Base-by-base conservation (phyloP, 345 rosid genomes). In the Iberis pinnata region DNA sequence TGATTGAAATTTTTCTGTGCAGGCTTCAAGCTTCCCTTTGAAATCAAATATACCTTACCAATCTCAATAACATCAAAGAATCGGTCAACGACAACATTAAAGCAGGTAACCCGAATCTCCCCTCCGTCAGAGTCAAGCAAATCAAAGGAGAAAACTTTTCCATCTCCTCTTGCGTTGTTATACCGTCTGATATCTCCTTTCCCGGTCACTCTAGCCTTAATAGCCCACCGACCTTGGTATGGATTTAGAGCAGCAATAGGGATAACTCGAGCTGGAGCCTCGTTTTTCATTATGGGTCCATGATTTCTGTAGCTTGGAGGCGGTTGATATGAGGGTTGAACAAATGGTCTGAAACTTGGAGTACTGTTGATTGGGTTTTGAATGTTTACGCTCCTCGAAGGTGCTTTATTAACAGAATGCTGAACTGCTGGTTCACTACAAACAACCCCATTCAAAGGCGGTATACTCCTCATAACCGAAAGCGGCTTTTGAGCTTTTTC, bases 81-180 rank as follows among this genome's bases (percentile, higher is more conserved):
- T 17, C 80, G 78, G 63, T 83, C 97, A 45, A 80, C 95, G 41
- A 83, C 84, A 59, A 80, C 84, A 58, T 83, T 89, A 73, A 89
- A 89, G 69, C 97, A 83, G 32, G 97, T 83, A 32, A 75, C 93
- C 6, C 95, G 74, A 58, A 89, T 86, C 75, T 86, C 93, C 56
- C 95, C 95, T 61, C 89, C 95, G 72, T 81, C 86, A 43, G 83
- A 86, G 68, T 89, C 93, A 61, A 89, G 97, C 35, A 86, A 86
- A 66, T 86, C 97, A 64, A 85, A 85, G 26, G 92, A 85, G 71
- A 85, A 85, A 9, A 89, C 95, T 53, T 85, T 89, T 24, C 97
- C 97, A 60, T 89, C 97, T 68, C 97, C 95, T 41, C 73, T 74
- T 6, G 95, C 89, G 71, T 85, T 89, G 72, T 85, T 85, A 67